Evolutionary conservation across 2,329 filamentous ascomycete species (phyloP), one percentile per base, ranked within the genome.

Genomic region (Ophiobolus disseminans): DNA sequence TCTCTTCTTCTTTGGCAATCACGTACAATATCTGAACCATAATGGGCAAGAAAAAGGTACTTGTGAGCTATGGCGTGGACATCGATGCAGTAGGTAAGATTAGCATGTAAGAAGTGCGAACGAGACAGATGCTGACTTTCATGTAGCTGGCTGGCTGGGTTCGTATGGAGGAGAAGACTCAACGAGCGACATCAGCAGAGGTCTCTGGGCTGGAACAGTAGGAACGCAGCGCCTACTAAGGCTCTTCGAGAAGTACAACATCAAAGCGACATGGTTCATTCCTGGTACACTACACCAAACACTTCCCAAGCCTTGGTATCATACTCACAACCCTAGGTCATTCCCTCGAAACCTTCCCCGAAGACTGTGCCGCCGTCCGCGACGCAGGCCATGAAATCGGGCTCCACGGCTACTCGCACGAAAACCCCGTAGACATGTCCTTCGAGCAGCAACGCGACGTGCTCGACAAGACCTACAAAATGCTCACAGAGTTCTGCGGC

Each of bases 361-460:
- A 86, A 65, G 83, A 88, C 66, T 86, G 83, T 60, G 72, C 70
- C n/a, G 65, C 80, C 75, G 44, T 88, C 6, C 80, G 82, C 11
- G 85, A 88, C 52, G 78, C 79, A 0, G 85, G 85, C 2, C 86
- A 88, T 62, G 86, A 88, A 64, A 84, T 82, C 50, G 86, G 86
- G 2, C 77, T 88, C 5, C 88, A 91, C 55, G 88, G 76, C 4
- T 91, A 91, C 72, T 85, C 81, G 0, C 87, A 91, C 62, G 88
- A 91, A 66, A 90, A 91, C 60, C 87, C 88, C 0, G 78, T 78
- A 0, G 82, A 86, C 47, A 89, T 91, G 87, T 87, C 80, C 0
- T 68, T 88, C 1, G 87, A 91, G 65, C 89, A 92, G 73, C 88
- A 92, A 69, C 81, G 81, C 11, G 87, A 89, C 48, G 86, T 92